Evolutionary conservation across 441 rosid genomes (phyloP).

Genomic region (Euphorbia schlechtendalii): DNA sequence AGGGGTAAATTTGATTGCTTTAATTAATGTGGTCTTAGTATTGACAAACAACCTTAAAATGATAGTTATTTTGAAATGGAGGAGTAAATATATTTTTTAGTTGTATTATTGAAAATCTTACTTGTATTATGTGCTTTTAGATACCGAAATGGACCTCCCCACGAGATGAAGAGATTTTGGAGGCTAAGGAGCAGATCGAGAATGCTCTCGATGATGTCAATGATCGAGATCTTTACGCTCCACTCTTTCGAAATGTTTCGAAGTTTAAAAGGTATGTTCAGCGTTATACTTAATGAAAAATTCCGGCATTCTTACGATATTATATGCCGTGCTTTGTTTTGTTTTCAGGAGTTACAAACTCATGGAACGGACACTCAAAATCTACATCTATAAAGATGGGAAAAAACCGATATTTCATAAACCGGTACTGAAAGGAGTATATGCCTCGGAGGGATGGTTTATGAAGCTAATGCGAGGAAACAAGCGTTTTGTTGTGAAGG

Average conservation of each 20-base stretch:
- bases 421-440: slow-evolving; percentile 73
- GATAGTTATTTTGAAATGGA: slow-evolving; percentile 11
- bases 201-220: slow-evolving; percentile 37
- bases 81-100: slow-evolving; percentile 15
- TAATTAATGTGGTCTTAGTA: too few species aligned
- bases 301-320: too few species aligned
- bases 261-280: slow-evolving; percentile 69
- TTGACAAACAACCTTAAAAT: too few species aligned
- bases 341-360: slow-evolving; percentile 62
- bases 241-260: slow-evolving; percentile 78
- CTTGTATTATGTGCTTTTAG: too few species aligned
- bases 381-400: slow-evolving; percentile 74
- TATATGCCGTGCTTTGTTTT: too few species aligned
- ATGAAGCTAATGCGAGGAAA: slow-evolving; percentile 53
- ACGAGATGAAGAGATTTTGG: slow-evolving; percentile 61
- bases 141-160: slow-evolving; percentile 75
- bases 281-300: too few species aligned
- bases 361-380: slow-evolving; percentile 78
- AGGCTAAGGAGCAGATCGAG: slow-evolving; percentile 60
- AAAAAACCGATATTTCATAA: slow-evolving; percentile 63
- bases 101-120: too few species aligned
- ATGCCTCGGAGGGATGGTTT: slow-evolving; percentile 88
- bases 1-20: too few species aligned
- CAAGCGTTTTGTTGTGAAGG: slow-evolving; percentile 42
- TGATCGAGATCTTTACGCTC: slow-evolving; percentile 69